Base-by-base conservation (phyloP, 164 flowering plant species). In the Chloranthus sessilifolius region DNA sequence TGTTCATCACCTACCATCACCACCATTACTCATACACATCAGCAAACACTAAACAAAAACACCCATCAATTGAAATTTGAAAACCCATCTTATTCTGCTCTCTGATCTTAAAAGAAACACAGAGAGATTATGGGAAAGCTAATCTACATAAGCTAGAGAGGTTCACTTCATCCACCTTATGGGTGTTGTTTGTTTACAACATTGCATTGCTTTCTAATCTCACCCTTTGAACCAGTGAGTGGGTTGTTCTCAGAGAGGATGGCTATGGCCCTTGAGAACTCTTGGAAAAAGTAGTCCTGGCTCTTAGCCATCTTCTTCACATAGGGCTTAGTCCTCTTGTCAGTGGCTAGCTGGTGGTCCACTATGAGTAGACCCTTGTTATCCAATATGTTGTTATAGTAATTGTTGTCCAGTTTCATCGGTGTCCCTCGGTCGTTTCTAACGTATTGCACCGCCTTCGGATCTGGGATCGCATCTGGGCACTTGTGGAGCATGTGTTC, bases 351-450 rank as follows among this genome's bases (percentile, higher is more conserved):
- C 47, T 83, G 95, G 62, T 91, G 98, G 46, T 91, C 98, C 7
- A 91, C 95, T 2, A 75, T 58, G 55, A 91, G 49, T 51, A 91
- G 52, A 0, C 98, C 98, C 73, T 91, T 91, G 88, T 83, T 83
- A 80, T 88, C 92, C 77, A 91, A 53, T 17, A 88, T 83, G 82
- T 91, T 91, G 30, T 88, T 74, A 85, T 88, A 91, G 70, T 91
- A 91, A 69, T 88, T 85, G 78, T 91, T 91, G 85, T 91, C 98
- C 3, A 91, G 72, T 0, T 41, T 58, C 98, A 91, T 88, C 9
- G 98, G 98, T 1, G 98, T 91, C 2, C 96, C 98, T 0, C 98
- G 72, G 66, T 91, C 98, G 59, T 91, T 91, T 40, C 98, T 78
- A 69, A 88, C 96, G 43, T 91, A 91, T 53, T 91, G 95, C 7